These are phyloP conservation scores for Priceomyces medius DNA, from an alignment of 805 yeast genomes.

Conservation along the genomic window DNA sequence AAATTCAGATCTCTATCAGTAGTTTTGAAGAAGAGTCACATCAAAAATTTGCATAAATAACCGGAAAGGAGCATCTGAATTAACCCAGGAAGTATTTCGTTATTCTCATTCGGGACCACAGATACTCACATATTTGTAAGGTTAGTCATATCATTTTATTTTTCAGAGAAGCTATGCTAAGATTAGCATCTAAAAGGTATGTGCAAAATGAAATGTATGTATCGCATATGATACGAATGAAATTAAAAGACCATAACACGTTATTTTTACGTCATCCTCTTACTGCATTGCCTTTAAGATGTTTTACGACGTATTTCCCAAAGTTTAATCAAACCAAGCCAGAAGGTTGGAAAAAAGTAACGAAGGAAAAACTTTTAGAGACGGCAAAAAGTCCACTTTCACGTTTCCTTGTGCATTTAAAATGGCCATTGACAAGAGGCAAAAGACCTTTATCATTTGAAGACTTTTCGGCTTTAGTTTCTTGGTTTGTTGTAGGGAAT, in stretches of 20 bases:
- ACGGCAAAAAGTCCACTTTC: slow-evolving; percentile 31
- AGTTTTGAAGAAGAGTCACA: too few relatives aligned
- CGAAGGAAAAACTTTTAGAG: slow-evolving; percentile 27
- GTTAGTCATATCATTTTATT: too few relatives aligned
- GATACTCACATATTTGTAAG: too few relatives aligned
- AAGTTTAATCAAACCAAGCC: neutral
- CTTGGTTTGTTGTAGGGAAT: slow-evolving; percentile 60
- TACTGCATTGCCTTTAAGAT: neutral
- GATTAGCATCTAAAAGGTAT: neutral
- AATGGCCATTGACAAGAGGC: slow-evolving; percentile 50
- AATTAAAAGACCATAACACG: too few relatives aligned
- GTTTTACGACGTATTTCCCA: neutral
- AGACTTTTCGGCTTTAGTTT: slow-evolving; percentile 53
- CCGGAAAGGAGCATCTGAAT: too few relatives aligned
- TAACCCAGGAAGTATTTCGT: too few relatives aligned
- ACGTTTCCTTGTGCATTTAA: slow-evolving; percentile 36
- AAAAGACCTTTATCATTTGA: slow-evolving; percentile 49
- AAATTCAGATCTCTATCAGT: too few relatives aligned
- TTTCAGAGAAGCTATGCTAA: neutral
- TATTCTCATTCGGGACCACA: too few relatives aligned
- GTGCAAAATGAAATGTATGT: neutral
- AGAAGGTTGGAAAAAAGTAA: slow-evolving; percentile 5
- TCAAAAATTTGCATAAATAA: too few relatives aligned
- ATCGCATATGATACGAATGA: too few relatives aligned
- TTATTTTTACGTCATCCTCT: too few relatives aligned